These are phyloP conservation scores for Micractinium conductrix DNA, from an alignment of 139 green algal genomes.

Conservation along the genomic window DNA sequence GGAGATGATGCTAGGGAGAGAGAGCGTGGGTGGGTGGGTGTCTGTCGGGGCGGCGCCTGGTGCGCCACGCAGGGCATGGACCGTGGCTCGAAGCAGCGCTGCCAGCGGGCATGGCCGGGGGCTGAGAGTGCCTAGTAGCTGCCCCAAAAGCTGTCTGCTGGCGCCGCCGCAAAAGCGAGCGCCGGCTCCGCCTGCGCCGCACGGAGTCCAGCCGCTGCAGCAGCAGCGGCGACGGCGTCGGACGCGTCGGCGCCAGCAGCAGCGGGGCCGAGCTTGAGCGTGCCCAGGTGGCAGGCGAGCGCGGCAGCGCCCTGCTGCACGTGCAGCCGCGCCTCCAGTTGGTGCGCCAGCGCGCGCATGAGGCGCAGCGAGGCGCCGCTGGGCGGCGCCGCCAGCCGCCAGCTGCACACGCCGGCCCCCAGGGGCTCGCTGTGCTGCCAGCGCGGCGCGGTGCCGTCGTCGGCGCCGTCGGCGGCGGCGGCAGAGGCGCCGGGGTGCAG, in stretches of 20 bases:
- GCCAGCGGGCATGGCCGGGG: too few species aligned
- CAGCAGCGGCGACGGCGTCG: background rate
- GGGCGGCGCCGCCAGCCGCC: background rate
- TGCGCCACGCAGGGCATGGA: too few species aligned
- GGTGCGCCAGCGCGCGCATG: background rate
- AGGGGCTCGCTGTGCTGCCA: background rate
- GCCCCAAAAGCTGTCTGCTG: too few species aligned
- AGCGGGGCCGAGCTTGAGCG: background rate
- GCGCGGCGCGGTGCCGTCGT: background rate
- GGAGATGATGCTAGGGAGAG: too few species aligned
- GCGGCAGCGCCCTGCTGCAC: background rate
- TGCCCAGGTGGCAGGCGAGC: background rate
- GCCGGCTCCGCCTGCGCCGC: background rate
- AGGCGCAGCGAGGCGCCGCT: background rate
- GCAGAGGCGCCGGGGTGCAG: background rate
- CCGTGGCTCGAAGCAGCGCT: too few species aligned
- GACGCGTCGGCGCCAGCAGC: background rate
- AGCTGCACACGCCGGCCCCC: background rate
- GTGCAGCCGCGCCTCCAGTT: background rate
- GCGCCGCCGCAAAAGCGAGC: background rate
- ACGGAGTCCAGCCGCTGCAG: background rate
- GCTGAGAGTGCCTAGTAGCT: too few species aligned
- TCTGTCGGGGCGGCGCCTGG: too few species aligned
- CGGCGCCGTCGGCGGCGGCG: background rate
- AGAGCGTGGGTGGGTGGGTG: too few species aligned